These are phyloP conservation scores for Circinella umbellata DNA, from an alignment of 371 early-diverging fungal genomes.

Conservation along the genomic window DNA sequence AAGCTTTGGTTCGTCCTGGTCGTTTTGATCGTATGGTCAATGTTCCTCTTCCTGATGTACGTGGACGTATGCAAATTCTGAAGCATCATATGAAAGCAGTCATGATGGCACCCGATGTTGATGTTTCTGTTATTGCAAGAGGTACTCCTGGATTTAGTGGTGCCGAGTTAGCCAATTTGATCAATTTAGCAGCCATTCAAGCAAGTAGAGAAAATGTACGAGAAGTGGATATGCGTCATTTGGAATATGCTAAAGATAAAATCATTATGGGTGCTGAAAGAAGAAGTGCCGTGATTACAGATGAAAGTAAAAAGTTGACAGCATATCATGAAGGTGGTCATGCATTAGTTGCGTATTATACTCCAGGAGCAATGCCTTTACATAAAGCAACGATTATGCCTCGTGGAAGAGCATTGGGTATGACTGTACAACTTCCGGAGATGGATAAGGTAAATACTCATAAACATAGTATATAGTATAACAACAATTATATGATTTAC, in stretches of 20 bases:
- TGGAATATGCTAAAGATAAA: slow-evolving; percentile 97
- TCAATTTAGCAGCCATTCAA: slow-evolving; percentile 95
- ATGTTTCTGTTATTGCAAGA: slow-evolving; percentile 86
- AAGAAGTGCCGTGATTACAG: slow-evolving; percentile 89
- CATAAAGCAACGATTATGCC: slow-evolving; percentile 99
- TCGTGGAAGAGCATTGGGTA: slow-evolving; percentile 89
- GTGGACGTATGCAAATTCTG: slow-evolving; percentile 93
- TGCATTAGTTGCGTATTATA: slow-evolving; percentile 93
- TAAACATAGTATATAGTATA: background rate
- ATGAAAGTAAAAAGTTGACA: slow-evolving; percentile 84
- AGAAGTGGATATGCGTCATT: slow-evolving; percentile 75
- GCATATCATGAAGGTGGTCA: slow-evolving; percentile 99
- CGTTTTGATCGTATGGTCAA: slow-evolving; percentile 97
- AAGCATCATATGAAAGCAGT: slow-evolving; percentile 88
- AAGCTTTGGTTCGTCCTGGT: slow-evolving; percentile 97
- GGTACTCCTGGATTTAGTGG: slow-evolving; percentile 99
- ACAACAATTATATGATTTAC: no score
- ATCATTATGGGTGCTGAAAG: slow-evolving; percentile 98
- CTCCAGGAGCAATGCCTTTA: slow-evolving; percentile 95
- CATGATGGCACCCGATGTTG: slow-evolving; percentile 63
- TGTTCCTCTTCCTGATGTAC: slow-evolving; percentile 95
- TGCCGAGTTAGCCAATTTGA: slow-evolving; percentile 95
- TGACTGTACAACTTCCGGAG: slow-evolving; percentile 95
- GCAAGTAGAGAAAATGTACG: slow-evolving; percentile 83
- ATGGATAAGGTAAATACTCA: slow-evolving; percentile 71